Evolutionary conservation across 169 alveolate genomes (phyloP), one percentile per base, ranked within the genome.

Genomic region (Plasmodium gaboni): DNA sequence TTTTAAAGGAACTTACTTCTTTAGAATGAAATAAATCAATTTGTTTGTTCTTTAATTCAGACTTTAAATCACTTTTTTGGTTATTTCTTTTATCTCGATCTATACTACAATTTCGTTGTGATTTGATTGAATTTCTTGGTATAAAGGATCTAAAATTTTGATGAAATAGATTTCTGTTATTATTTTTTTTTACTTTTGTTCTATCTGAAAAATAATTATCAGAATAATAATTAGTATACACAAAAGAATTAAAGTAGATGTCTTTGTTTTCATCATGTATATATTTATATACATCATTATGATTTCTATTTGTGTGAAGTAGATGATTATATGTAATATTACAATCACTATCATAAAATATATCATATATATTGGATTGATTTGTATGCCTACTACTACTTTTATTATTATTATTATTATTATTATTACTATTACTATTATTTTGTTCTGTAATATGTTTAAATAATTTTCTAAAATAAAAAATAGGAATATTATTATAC

Each of bases 141-240:
- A 61, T 53, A 61, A 74, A 63, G 46, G 74, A 68, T n/a, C 64
- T 64, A 26, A 22, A 51, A 28, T 17, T 38, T 9, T 13, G 73
- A 55, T 53, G 60, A 63, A 61, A 9, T 65, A 42, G 12, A 42
- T n/a, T 6, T 59, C 38, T 63, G 10, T 32, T 48, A 24, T 26
- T 67, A 17, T 74, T 61, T 24, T 64, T 76, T 55, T 61, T 76
- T 22, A 64, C 15, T 55, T 76, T 50, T 8, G 51, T 78, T 65
- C 44, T 65, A 64, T 50, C 46, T 78, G 89, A 78, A 78, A 78
- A 78, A 51, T 78, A 78, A 51, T 78, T 78, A 78, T 78, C 89
- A 72, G 89, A 78, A 65, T 78, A 69, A 57, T 24, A 59, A 51
- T 28, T 67, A 28, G 28, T 32, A 70, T 70, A 51, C 28, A 50